A percentile compares a stretch with the other conserved stretches of the same genome.
Evolutionary conservation across 305 asterid genomes (phyloP).

Genomic region (Petunia hybrid): DNA sequence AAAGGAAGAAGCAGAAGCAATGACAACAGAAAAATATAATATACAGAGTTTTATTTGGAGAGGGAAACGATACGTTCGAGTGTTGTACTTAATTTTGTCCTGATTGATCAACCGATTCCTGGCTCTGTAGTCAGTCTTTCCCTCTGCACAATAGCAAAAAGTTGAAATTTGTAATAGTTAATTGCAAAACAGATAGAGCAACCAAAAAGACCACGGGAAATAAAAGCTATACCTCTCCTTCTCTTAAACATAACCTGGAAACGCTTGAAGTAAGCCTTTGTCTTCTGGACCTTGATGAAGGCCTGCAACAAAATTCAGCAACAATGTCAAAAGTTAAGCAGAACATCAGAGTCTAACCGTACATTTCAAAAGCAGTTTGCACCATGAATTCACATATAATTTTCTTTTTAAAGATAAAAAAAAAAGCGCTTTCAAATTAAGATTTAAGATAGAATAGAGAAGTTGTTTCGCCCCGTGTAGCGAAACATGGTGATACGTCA

Average conservation of each 20-base stretch:
- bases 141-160: conserved; percentile 54
- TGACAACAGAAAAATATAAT: no score
- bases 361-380: neutral
- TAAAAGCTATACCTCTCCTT: conserved; percentile 63
- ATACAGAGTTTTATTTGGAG: no score
- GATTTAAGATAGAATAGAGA: neutral
- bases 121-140: conserved; percentile 90
- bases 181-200: neutral
- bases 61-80: conserved; percentile 79
- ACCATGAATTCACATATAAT: neutral
- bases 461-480: no score
- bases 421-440: neutral
- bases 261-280: conserved; percentile 82
- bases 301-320: conserved; percentile 43
- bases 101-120: conserved; percentile 89
- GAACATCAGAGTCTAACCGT: neutral
- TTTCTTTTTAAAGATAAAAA: neutral
- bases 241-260: conserved; percentile 90
- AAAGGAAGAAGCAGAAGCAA: no score
- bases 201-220: neutral
- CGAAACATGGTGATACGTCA: neutral
- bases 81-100: conserved; percentile 90
- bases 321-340: conserved; percentile 18
- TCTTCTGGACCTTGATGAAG: conserved; percentile 75
- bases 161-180: neutral